Percentiles rank a stretch among this genome's conserved stretches.
Conservation (phyloP, 345 rosid species). For the Eucalyptus fibrosa region DNA sequence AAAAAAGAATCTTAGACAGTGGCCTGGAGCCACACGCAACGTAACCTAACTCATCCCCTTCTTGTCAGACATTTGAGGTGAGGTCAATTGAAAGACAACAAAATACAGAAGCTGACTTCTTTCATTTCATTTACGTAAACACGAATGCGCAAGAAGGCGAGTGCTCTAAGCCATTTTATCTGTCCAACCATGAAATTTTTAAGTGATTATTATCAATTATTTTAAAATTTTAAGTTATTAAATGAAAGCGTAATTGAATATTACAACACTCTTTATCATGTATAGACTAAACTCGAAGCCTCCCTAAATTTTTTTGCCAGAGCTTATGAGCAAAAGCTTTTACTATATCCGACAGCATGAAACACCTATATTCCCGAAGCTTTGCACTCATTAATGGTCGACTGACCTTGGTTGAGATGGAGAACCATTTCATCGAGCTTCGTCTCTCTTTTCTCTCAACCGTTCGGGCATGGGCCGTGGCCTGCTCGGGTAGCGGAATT, state of each 20-base stretch:
- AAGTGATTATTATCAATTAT: too few relatives aligned
- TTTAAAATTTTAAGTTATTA: too few relatives aligned
- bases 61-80: background rate
- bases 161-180: background rate
- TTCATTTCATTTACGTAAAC: background rate
- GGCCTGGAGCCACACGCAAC: background rate
- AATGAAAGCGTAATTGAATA: too few relatives aligned
- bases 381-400: background rate
- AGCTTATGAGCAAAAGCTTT: background rate
- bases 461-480: background rate
- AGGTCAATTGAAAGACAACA: background rate
- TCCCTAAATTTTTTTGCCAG: too few relatives aligned
- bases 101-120: background rate
- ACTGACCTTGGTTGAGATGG: background rate
- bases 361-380: background rate
- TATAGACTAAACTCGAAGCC: rapidly evolving
- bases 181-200: background rate
- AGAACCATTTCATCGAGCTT: background rate
- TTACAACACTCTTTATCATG: background rate
- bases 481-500: background rate
- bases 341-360: background rate
- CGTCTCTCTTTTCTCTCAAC: background rate
- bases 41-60: background rate
- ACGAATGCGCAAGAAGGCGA: background rate
- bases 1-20: background rate